phyloP scores from a whole-genome alignment of 257 asterid species.

The Solanum paucissectum region DNA sequence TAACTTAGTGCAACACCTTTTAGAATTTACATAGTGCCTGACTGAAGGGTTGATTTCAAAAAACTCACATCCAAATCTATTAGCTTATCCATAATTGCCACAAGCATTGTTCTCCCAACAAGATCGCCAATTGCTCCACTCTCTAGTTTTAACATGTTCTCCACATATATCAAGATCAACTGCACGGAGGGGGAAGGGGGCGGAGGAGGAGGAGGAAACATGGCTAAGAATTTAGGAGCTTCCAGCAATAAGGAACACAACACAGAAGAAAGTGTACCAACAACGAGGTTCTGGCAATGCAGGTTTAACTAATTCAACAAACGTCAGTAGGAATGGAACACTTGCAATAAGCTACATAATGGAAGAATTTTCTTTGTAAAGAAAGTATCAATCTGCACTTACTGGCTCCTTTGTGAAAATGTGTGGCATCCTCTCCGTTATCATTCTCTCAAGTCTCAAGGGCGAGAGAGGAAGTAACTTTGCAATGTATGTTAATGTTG shows the following conservation, averaged over 20 bases:
- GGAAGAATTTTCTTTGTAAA: not conserved
- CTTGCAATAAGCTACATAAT: not conserved
- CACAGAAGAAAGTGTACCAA: not conserved
- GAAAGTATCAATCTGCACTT: constrained; percentile 11
- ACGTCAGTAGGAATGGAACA: not conserved
- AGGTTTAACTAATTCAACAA: not conserved
- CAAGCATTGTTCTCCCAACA: constrained; percentile 60
- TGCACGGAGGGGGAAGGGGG: not conserved
- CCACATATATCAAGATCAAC: constrained; percentile 52
- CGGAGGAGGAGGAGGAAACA: not conserved
- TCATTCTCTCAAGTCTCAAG: constrained; percentile 52
- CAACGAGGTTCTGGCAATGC: not conserved
- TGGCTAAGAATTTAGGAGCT: not conserved
- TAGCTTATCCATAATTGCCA: constrained; percentile 52
- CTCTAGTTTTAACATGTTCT: constrained; percentile 84
- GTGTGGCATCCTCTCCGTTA: constrained; percentile 55
- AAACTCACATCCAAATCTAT: constrained; percentile 81
- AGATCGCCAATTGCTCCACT: constrained; percentile 48
- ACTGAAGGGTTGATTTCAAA: not conserved
- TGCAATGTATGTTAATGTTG: constrained; percentile 52
- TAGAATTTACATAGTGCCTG: not conserved
- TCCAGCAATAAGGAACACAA: not conserved
- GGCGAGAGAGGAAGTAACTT: constrained; percentile 74
- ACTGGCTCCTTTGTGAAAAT: constrained; percentile 42
- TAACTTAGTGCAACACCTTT: not conserved